Evolutionary conservation across 805 yeast species (phyloP).

Genomic region (Yarrowia hollandica): DNA sequence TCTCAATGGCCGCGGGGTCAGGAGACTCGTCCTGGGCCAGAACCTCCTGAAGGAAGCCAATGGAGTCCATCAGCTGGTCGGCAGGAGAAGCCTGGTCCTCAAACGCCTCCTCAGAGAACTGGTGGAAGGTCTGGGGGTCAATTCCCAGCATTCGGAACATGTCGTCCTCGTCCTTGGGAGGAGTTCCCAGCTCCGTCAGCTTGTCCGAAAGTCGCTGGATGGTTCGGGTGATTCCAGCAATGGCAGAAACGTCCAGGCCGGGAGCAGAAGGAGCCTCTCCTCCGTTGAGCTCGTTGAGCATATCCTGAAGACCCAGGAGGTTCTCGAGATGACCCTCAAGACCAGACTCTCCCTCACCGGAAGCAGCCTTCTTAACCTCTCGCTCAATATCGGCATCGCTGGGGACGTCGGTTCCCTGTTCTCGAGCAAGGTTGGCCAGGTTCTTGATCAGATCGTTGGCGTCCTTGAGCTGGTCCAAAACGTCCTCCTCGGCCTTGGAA

Average conservation of each 20-base stretch:
- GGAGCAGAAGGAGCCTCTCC: not conserved
- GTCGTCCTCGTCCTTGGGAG: conserved; percentile 29
- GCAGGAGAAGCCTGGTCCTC: conserved; percentile 26
- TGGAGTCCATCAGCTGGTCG: conserved; percentile 27
- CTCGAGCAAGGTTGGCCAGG: conserved; percentile 9
- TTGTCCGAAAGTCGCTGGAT: conserved; percentile 25
- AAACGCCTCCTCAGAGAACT: conserved; percentile 23
- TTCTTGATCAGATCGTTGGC: conserved; percentile 12
- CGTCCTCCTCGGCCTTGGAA: conserved; percentile 6
- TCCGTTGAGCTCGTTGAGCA: conserved; percentile 22
- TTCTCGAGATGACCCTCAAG: conserved; percentile 16
- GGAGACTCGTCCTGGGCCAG: conserved; percentile 25
- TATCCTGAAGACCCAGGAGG: conserved; percentile 14
- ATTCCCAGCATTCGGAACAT: conserved; percentile 25
- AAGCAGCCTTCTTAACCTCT: not conserved
- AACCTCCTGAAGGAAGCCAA: conserved; percentile 21
- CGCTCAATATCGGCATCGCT: conserved; percentile 5
- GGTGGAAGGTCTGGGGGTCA: conserved; percentile 25
- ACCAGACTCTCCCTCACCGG: conserved; percentile 1
- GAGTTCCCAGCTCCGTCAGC: conserved; percentile 28
- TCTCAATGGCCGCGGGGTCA: conserved; percentile 1
- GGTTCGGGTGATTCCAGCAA: conserved; percentile 3
- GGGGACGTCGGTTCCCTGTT: conserved; percentile 1
- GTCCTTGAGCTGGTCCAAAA: conserved; percentile 21
- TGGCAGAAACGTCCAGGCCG: conserved; percentile 16